A percentile compares a stretch with the other conserved stretches of the same genome.
Evolutionary conservation across 2,329 filamentous ascomycete species (phyloP).

Genomic region (Colletotrichum sojae): DNA sequence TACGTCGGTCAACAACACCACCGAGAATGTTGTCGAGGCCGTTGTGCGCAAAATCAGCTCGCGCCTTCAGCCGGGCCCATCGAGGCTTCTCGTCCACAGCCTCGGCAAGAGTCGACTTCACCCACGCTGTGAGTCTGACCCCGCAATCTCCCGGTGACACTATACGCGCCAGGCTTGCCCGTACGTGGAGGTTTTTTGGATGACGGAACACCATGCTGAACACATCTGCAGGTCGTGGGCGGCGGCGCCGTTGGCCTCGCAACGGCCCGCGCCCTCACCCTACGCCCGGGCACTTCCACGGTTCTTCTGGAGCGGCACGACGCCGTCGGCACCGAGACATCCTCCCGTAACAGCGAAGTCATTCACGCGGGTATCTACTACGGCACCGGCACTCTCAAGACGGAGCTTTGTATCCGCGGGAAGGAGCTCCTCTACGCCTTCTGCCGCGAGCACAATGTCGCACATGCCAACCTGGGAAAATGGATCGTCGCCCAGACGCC

Average conservation of each 20-base stretch:
- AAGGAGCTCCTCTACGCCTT: slow-evolving; percentile 84
- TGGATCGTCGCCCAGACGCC: slow-evolving; percentile 93
- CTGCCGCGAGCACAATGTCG: slow-evolving; percentile 77
- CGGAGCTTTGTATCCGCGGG: slow-evolving; percentile 84
- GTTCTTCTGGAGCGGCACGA: slow-evolving; percentile 86
- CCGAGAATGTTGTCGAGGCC: slow-evolving; percentile 20
- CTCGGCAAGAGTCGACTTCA: slow-evolving; percentile 56
- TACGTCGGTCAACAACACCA: neutral
- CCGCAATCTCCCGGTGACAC: neutral
- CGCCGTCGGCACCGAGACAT: slow-evolving; percentile 86
- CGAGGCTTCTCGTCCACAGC: slow-evolving; percentile 54
- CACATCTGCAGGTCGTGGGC: slow-evolving; percentile 63
- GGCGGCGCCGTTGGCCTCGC: slow-evolving; percentile 83
- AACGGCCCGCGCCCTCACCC: slow-evolving; percentile 80
- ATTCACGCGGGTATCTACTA: slow-evolving; percentile 98
- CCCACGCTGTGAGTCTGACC: slow-evolving; percentile 57
- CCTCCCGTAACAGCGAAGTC: slow-evolving; percentile 92
- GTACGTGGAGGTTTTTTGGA: too few relatives aligned
- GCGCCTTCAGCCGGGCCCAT: slow-evolving; percentile 2
- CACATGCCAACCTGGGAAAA: slow-evolving; percentile 84
- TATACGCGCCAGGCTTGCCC: too few relatives aligned
- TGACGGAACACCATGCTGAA: neutral
- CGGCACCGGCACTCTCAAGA: slow-evolving; percentile 82
- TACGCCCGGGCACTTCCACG: slow-evolving; percentile 73
- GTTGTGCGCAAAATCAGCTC: slow-evolving; percentile 2